Evolutionary conservation across 768 basidiomycete genomes (phyloP).

Genomic region (Serendipita sp.): DNA sequence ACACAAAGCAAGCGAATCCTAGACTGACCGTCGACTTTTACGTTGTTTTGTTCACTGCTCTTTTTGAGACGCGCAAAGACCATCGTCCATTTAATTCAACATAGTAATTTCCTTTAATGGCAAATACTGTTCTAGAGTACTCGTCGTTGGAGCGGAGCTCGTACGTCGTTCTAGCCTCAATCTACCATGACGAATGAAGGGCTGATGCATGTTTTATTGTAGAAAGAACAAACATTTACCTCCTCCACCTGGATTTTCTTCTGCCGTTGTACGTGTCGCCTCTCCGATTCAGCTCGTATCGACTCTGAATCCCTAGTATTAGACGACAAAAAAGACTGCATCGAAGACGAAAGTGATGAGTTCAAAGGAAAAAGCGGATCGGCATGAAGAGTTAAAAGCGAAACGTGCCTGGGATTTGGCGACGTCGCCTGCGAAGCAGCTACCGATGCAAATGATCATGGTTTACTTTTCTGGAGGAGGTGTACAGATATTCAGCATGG

Average conservation of each 20-base stretch:
- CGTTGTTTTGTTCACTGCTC: too few species aligned
- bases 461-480: constrained; percentile 96
- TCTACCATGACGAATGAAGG: not conserved
- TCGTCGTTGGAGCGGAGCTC: not conserved
- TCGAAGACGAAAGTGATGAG: not conserved
- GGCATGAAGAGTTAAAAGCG: constrained; percentile 54
- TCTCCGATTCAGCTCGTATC: too few species aligned
- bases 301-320: too few species aligned
- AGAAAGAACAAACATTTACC: not conserved
- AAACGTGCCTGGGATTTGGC: constrained; percentile 80
- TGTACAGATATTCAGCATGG: constrained; percentile 93
- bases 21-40: too few species aligned
- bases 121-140: not conserved
- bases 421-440: constrained; percentile 66
- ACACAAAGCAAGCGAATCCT: too few species aligned
- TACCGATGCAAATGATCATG: constrained; percentile 98
- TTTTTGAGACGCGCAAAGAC: too few species aligned
- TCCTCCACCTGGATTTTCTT: not conserved
- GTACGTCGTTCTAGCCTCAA: not conserved
- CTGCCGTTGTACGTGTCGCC: not conserved
- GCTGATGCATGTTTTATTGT: not conserved
- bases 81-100: too few species aligned
- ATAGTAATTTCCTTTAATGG: not conserved
- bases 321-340: not conserved
- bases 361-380: constrained; percentile 20